These are phyloP conservation scores for Phytophthora nicotianae DNA, from an alignment of 352 stramenopile species.

Conservation along the genomic window DNA sequence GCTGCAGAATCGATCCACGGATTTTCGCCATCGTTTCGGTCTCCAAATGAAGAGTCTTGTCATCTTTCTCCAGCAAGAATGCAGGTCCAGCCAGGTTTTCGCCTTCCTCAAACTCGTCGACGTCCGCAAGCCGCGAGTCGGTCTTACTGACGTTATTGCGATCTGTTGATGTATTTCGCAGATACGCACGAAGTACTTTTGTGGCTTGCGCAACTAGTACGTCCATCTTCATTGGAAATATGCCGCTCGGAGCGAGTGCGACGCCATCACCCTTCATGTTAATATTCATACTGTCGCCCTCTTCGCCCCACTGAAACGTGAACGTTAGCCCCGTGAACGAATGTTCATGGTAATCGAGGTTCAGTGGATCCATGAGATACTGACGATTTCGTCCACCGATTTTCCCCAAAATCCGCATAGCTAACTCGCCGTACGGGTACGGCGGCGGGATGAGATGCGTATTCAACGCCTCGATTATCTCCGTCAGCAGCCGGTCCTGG, in stretches of 20 bases:
- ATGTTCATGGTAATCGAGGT: conserved; percentile 60
- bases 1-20: conserved; percentile 62
- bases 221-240: conserved; percentile 69
- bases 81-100: conserved; percentile 36
- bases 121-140: conserved; percentile 62
- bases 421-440: conserved; percentile 97
- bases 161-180: conserved; percentile 56
- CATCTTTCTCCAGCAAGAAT: conserved; percentile 85
- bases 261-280: conserved; percentile 20
- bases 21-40: conserved; percentile 69
- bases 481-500: conserved; percentile 88
- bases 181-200: conserved; percentile 62
- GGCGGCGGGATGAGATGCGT: conserved; percentile 95
- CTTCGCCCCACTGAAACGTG: conserved; percentile 52
- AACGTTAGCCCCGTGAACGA: conserved; percentile 57
- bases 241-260: neutral
- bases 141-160: conserved; percentile 61
- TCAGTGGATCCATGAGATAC: conserved; percentile 86
- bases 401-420: conserved; percentile 97
- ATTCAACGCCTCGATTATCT: conserved; percentile 96
- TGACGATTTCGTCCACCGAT: conserved; percentile 94
- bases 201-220: conserved; percentile 50
- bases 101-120: conserved; percentile 73
- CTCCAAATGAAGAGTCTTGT: conserved; percentile 83
- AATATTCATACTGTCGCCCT: conserved; percentile 28